Conservation (phyloP, 2,329 filamentous ascomycete genomes). For the Diplodia intermedia region DNA sequence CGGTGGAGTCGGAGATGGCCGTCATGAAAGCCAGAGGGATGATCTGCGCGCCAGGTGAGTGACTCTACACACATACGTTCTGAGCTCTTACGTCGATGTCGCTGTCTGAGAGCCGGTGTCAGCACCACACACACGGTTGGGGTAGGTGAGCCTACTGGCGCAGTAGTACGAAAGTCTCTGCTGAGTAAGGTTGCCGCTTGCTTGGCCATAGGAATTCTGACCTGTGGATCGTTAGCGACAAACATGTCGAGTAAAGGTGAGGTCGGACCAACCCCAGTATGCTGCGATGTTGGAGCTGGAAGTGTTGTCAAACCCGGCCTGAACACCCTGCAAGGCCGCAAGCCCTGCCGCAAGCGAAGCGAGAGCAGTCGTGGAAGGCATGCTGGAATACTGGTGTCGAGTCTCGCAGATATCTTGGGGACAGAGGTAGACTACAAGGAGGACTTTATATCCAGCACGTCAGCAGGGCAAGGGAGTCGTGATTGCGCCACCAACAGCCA, state of each 20-base stretch:
- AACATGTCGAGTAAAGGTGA: neutral
- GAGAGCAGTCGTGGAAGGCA: neutral
- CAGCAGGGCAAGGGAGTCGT: neutral
- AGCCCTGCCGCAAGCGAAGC: neutral
- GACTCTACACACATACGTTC: no score
- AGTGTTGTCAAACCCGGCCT: constrained; percentile 35
- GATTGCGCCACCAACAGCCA: neutral
- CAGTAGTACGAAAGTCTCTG: constrained; percentile 66
- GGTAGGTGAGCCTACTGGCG: constrained; percentile 53
- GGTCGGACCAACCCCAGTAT: constrained; percentile 65
- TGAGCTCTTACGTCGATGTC: constrained; percentile 50
- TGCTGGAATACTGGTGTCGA: neutral
- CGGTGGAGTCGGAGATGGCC: constrained; percentile 60
- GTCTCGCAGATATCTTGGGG: no score
- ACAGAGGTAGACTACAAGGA: neutral
- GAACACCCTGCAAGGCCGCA: neutral
- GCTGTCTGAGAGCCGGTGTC: constrained; percentile 43
- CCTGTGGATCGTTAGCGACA: constrained; percentile 39
- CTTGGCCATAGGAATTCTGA: constrained; percentile 66
- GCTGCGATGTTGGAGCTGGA: constrained; percentile 62
- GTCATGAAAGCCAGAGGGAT: constrained; percentile 70
- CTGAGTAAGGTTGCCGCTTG: constrained; percentile 57
- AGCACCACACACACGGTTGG: constrained; percentile 26
- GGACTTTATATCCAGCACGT: constrained; percentile 9
- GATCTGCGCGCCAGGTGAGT: constrained; percentile 46